phyloP scores from a whole-genome alignment of 2,329 filamentous ascomycete genomes.

The Diaporthe ampelina region DNA sequence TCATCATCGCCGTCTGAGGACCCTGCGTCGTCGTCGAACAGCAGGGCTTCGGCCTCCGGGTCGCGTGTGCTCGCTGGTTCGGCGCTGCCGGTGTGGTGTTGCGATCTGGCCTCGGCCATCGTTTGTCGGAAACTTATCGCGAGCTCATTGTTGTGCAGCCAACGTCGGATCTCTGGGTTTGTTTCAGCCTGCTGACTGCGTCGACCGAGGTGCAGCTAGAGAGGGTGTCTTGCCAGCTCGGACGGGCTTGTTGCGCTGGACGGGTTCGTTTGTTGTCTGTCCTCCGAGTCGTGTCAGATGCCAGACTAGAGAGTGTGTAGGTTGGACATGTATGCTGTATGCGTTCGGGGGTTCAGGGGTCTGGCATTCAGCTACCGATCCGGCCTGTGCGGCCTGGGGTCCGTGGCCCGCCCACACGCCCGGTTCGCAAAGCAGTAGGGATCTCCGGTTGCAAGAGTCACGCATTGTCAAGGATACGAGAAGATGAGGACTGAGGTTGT shows the following conservation, averaged over 20 bases:
- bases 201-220: background rate
- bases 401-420: conserved; percentile 33
- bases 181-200: conserved; percentile 24
- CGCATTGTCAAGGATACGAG: background rate
- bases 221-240: background rate
- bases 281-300: background rate
- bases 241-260: background rate
- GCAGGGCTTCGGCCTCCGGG: conserved; percentile 46
- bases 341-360: conserved; percentile 2
- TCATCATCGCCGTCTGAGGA: conserved; percentile 40
- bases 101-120: conserved; percentile 49
- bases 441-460: background rate
- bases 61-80: conserved; percentile 39
- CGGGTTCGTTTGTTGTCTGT: background rate
- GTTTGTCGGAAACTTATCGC: conserved; percentile 41
- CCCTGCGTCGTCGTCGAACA: conserved; percentile 43
- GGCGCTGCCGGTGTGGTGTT: conserved; percentile 40
- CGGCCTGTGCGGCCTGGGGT: conserved; percentile 21
- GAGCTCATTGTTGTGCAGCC: conserved; percentile 46
- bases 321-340: conserved; percentile 6
- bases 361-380: conserved; percentile 31
- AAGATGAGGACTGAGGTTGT: background rate
- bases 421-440: background rate
- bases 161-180: background rate
- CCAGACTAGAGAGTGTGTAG: background rate